A percentile compares a stretch with the other conserved stretches of the same genome.
Evolutionary conservation across 1,139 yeast species (phyloP).

Genomic region (Waltiozyma sp.): DNA sequence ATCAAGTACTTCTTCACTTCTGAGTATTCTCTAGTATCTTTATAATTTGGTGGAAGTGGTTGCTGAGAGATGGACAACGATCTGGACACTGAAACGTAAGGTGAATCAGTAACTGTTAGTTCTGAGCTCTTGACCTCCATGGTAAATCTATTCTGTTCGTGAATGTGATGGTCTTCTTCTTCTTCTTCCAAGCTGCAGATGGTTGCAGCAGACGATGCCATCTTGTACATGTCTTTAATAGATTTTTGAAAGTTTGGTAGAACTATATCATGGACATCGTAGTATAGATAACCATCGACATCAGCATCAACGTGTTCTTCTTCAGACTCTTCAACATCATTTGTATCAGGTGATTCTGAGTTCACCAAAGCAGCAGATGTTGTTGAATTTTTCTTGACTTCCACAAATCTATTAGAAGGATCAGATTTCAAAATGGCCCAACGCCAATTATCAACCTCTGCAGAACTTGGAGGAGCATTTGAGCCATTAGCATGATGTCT

Average conservation of each 20-base stretch:
- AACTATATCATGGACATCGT: slow-evolving; percentile 50
- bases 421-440: slow-evolving; percentile 33
- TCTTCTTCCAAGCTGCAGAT: neutral
- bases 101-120: slow-evolving; percentile 6
- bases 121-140: slow-evolving; percentile 3
- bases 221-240: slow-evolving; percentile 14
- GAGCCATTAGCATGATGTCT: slow-evolving; percentile 4
- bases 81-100: neutral
- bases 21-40: slow-evolving; percentile 6
- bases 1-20: slow-evolving; percentile 11
- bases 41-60: slow-evolving; percentile 7
- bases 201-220: neutral
- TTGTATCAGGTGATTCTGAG: too few relatives aligned
- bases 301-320: slow-evolving; percentile 60
- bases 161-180: neutral
- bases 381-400: too few relatives aligned
- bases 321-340: slow-evolving; percentile 44
- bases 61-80: neutral
- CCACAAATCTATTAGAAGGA: slow-evolving; percentile 44
- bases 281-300: slow-evolving; percentile 35
- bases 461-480: slow-evolving; percentile 7
- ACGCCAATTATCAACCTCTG: slow-evolving; percentile 18
- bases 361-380: too few relatives aligned
- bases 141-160: neutral
- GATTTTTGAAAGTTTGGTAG: slow-evolving; percentile 43